phyloP scores from a whole-genome alignment of 1,284 basidiomycete species.

The Austroboletus niveus region DNA sequence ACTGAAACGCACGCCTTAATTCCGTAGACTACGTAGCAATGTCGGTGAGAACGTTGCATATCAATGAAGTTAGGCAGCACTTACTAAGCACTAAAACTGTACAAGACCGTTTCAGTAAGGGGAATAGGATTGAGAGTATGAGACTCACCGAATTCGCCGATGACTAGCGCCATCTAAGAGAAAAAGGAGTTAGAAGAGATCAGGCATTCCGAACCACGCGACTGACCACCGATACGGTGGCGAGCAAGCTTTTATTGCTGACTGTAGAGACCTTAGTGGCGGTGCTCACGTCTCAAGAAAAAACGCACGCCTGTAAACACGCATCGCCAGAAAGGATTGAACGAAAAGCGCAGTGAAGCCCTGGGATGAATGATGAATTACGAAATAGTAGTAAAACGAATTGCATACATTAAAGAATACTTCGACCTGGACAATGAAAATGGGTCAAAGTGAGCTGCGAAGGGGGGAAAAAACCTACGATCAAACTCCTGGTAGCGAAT shows the following conservation, averaged over 20 bases:
- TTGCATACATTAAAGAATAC: slow-evolving; percentile 34
- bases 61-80: neutral
- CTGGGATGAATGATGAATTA: slow-evolving; percentile 7
- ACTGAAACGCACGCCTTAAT: slow-evolving; percentile 37
- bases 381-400: neutral
- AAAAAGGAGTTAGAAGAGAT: neutral
- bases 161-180: slow-evolving; percentile 34
- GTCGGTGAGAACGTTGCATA: slow-evolving; percentile 1
- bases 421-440: slow-evolving; percentile 34
- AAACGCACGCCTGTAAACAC: slow-evolving; percentile 27
- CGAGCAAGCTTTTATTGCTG: slow-evolving; percentile 22
- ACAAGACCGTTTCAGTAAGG: slow-evolving; percentile 1
- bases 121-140: neutral
- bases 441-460: neutral
- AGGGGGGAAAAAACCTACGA: slow-evolving; percentile 34
- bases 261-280: slow-evolving; percentile 14
- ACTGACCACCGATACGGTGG: slow-evolving; percentile 11
- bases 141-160: slow-evolving; percentile 49
- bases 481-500: slow-evolving; percentile 43
- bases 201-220: neutral
- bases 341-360: slow-evolving; percentile 36
- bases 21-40: slow-evolving; percentile 35
- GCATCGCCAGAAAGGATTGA: slow-evolving; percentile 33
- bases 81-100: slow-evolving; percentile 19
- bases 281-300: neutral